Percentiles rank a stretch among this genome's conserved stretches.
Evolutionary conservation across 2,329 filamentous ascomycete species (phyloP).

Genomic region (Xylaria hypoxylon): DNA sequence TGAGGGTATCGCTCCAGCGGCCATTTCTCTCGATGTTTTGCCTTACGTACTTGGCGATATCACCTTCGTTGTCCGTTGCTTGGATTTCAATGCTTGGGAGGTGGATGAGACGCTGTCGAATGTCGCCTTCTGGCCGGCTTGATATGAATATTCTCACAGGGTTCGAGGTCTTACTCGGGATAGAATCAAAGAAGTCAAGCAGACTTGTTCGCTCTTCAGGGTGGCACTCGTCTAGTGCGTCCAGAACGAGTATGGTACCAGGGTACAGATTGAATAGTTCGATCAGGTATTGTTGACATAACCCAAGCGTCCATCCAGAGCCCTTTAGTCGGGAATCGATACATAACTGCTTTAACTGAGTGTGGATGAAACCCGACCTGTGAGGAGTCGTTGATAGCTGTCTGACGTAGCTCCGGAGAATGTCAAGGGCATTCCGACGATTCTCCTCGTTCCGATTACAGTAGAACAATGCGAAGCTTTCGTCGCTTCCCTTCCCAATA

Average conservation of each 20-base stretch:
- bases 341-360: slow-evolving; percentile 12
- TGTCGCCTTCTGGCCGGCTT: slow-evolving; percentile 32
- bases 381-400: slow-evolving; percentile 28
- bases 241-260: slow-evolving; percentile 19
- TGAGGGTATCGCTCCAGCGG: slow-evolving; percentile 12
- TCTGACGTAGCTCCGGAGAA: slow-evolving; percentile 32
- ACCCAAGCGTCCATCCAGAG: slow-evolving; percentile 27
- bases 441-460: slow-evolving; percentile 34
- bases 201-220: slow-evolving; percentile 13
- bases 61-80: slow-evolving; percentile 28
- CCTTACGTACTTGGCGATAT: slow-evolving; percentile 26
- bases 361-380: neutral
- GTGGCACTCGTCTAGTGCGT: slow-evolving; percentile 27
- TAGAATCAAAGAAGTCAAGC: slow-evolving; percentile 28
- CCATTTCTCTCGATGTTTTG: slow-evolving; percentile 29
- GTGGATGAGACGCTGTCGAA: slow-evolving; percentile 23
- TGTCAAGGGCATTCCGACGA: slow-evolving; percentile 22
- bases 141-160: slow-evolving; percentile 32
- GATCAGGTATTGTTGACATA: slow-evolving; percentile 24
- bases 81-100: slow-evolving; percentile 30
- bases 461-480: slow-evolving; percentile 35
- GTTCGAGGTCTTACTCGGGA: slow-evolving; percentile 17
- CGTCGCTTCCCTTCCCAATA: slow-evolving; percentile 11
- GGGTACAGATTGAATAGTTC: slow-evolving; percentile 22
- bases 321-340: neutral